phyloP scores from a whole-genome alignment of 2,329 filamentous ascomycete species.

The Gaeumannomyces tritici region DNA sequence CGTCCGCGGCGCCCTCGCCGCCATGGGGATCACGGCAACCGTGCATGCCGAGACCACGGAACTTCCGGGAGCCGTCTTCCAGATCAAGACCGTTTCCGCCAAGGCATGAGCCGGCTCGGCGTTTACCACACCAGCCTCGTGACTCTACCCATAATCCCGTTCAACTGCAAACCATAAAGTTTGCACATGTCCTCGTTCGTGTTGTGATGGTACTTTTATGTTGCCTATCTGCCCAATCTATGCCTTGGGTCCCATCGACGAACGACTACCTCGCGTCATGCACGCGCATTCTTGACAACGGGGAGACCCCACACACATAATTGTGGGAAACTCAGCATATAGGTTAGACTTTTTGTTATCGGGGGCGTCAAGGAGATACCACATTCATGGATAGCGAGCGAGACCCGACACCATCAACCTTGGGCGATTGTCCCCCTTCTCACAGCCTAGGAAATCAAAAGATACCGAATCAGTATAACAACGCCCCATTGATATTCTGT shows the following conservation, averaged over 20 bases:
- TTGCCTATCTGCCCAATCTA: not conserved
- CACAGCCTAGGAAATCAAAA: not conserved
- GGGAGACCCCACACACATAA: not conserved
- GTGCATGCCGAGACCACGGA: conserved; percentile 87
- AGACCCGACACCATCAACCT: not conserved
- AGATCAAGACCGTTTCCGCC: conserved; percentile 74
- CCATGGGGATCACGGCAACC: conserved; percentile 79
- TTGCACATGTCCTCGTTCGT: not conserved
- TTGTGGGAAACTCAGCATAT: not conserved
- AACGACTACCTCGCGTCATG: not conserved
- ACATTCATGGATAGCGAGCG: not conserved
- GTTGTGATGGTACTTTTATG: not conserved
- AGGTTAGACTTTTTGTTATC: no score
- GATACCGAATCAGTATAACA: not conserved
- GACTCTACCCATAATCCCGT: not conserved
- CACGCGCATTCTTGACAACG: not conserved
- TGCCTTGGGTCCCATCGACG: not conserved
- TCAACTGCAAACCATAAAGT: not conserved
- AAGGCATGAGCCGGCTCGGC: conserved; percentile 40
- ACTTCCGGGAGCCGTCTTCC: conserved; percentile 82
- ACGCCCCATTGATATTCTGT: not conserved
- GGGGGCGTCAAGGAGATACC: no score
- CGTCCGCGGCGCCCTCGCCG: conserved; percentile 84
- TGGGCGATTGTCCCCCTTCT: not conserved
- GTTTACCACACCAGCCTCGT: not conserved